Evolutionary conservation across 768 basidiomycete species (phyloP), one percentile per base, ranked within the genome.

Genomic region (Lepiota venenata): DNA sequence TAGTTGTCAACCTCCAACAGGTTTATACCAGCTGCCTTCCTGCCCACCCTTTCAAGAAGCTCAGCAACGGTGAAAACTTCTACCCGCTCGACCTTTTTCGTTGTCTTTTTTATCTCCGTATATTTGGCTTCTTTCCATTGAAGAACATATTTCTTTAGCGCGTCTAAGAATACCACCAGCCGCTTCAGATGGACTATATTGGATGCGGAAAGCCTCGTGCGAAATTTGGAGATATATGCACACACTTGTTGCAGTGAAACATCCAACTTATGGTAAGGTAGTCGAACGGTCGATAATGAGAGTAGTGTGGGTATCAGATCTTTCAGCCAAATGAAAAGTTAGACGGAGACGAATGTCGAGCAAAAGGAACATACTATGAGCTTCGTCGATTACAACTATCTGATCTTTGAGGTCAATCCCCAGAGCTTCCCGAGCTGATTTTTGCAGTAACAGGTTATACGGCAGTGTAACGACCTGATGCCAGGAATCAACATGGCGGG

Each of bases 341-440:
- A 42, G 37, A 20, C 47, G 14, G 20, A 37, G 4, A 36, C 52
- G 22, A 52, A 50, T 21, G 27, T 35, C n/a, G 14, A 36, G 2
- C 14, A 46, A 50, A 7, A 21, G 29, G 39, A 38, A 41, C 91
- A 54, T 61, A 94, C 93, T 98, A 69, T 99, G 96, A 0, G 96
- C 96, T 73, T 99, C 96, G 63, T 99, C 96, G 50, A 99, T 84
- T 20, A 98, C 78, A 27, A 99, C 82, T 15, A 98, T 76, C 61
- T 97, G 93, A 62, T 86, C 81, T 10, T 79, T 87, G 42, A 97
- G 72, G 63, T 91, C 82, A 55, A 99, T 94, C 2, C 89, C 89
- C 0, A 98, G 76, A 0, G 93, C 85, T 62, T 97, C 92, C 47
- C 96, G 76, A 1, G 94, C 91, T 1, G 80, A 78, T 57, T 82